Evolutionary conservation across 306 rosid species (phyloP).

Genomic region (Casuarina equisetifolia): DNA sequence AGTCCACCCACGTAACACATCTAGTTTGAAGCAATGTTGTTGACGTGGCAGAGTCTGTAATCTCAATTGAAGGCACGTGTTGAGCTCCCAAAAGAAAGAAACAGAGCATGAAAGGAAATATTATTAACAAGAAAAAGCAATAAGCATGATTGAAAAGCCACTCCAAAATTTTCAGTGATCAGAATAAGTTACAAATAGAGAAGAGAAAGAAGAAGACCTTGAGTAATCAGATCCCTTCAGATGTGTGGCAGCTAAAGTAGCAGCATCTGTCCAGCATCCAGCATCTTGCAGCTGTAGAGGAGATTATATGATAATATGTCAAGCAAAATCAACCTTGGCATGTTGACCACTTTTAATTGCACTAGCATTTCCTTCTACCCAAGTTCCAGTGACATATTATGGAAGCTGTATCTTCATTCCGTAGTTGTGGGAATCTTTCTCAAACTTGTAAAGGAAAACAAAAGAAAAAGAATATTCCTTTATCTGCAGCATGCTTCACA

Average conservation of each 20-base stretch:
- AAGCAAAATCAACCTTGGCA: conserved; percentile 22
- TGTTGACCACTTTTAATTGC: conserved; percentile 14
- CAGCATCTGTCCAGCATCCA: conserved; percentile 98
- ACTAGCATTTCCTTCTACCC: not conserved
- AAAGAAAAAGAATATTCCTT: no score
- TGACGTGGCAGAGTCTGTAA: not conserved
- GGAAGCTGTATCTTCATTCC: not conserved
- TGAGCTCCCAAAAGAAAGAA: not conserved
- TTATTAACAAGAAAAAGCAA: not conserved
- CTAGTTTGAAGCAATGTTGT: not conserved
- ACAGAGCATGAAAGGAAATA: not conserved
- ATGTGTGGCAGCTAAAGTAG: conserved; percentile 95
- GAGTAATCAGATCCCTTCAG: conserved; percentile 95
- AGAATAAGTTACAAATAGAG: conserved; percentile 11
- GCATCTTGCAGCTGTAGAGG: conserved; percentile 94
- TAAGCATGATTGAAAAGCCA: not conserved
- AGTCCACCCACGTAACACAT: not conserved
- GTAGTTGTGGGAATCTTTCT: not conserved
- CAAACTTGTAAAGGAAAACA: not conserved
- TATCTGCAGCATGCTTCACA: not conserved
- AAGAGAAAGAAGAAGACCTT: conserved; percentile 51
- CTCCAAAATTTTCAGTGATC: not conserved
- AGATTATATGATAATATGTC: conserved; percentile 32
- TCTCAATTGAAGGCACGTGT: not conserved
- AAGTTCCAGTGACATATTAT: not conserved